Conservation (phyloP, 148 eudicot species). For the Tetragonia tetragonoides region DNA sequence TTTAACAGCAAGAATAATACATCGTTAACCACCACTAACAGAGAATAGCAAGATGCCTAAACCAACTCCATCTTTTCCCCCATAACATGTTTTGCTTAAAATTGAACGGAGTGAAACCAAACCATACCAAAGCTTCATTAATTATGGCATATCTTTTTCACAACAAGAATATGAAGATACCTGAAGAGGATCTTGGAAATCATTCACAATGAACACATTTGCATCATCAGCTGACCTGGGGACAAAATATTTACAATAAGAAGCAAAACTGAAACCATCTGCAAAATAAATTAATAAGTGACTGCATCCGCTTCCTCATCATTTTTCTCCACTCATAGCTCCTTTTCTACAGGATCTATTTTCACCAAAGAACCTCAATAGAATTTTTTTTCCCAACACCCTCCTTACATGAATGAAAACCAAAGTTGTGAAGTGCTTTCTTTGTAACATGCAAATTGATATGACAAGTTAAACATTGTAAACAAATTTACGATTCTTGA, state of each 20-base stretch:
- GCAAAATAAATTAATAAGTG: background rate
- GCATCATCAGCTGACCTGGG: constrained; percentile 92
- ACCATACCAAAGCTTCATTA: background rate
- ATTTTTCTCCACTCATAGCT: background rate
- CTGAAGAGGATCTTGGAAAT: constrained; percentile 92
- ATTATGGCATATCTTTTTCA: background rate
- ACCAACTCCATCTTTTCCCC: background rate
- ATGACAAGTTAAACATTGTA: too few species aligned
- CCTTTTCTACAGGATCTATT: background rate
- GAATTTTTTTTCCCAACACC: too few species aligned
- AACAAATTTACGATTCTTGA: too few species aligned
- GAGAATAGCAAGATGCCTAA: background rate
- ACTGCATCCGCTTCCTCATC: background rate
- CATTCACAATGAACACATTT: constrained; percentile 84
- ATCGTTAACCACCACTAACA: too few species aligned
- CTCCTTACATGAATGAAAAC: too few species aligned
- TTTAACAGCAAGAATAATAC: background rate
- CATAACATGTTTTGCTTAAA: background rate
- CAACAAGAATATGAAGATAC: constrained; percentile 29
- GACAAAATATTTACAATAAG: constrained; percentile 11
- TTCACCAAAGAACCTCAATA: too few species aligned
- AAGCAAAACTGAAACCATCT: background rate
- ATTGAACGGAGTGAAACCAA: background rate
- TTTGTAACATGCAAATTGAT: too few species aligned
- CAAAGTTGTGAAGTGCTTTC: too few species aligned